Base-by-base conservation (phyloP, 1,139 yeast species). In the Nadsonia commutata region DNA sequence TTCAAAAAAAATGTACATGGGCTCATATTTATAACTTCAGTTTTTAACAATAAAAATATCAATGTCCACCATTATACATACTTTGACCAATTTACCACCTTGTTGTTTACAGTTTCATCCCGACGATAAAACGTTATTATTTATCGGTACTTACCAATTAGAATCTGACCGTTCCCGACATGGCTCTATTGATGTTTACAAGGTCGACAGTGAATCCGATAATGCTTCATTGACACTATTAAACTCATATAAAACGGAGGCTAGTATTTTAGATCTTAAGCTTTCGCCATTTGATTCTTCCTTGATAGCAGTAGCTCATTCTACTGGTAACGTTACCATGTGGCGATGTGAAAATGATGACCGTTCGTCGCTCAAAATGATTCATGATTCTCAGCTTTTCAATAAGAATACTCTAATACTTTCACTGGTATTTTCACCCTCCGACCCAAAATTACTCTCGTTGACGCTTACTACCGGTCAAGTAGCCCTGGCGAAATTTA, bases 101-200 rank as follows among this genome's bases (percentile, higher is more conserved):
- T 90, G 97, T 56, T 79, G 86, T 45, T 61, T 88, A 7, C 65
- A 78, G 40, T 67, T 75, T 8, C 76, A 74, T 43, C 84, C 85
- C 0, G 48, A 54, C 0, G 71, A 74, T 43, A 59, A 66, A 8
- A 52, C 70, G 0, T 56, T 71, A 16, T 51, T 84, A 2, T 56
- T 83, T 19, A 61, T 84, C 1, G 96, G 96, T 0, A 84, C 95
- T 0, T 90, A 90, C 57, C 74, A 80, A 46, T 65, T 88, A 36
- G 76, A 81, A 45, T 67, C 73, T 44, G 71, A 72, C 13, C 77
- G 80, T 1, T 51, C 58, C 1, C 68, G 95, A 46, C 70, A 73
- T 44, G 98, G 98, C 0, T 67, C 90, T 0, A 59, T 90, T 3
- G 95, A 86, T 51, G 59, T 79, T 0, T 80, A 75, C 59, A 53